Evolutionary conservation across 2,329 filamentous ascomycete species (phyloP).

Genomic region (Diplodia intermedia): DNA sequence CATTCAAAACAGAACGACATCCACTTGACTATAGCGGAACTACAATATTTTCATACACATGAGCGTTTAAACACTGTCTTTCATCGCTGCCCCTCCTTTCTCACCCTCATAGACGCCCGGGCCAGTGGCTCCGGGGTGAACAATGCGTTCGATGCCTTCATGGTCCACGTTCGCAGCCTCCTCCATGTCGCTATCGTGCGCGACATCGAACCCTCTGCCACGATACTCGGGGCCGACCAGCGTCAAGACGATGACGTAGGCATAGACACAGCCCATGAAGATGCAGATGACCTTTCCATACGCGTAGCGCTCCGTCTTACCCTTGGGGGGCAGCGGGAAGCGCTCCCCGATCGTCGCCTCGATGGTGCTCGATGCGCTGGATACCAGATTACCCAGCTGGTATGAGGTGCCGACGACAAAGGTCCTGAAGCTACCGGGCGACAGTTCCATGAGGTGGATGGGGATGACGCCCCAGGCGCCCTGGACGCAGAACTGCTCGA

Average conservation of each 20-base stretch:
- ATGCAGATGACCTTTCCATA: conserved; percentile 89
- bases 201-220: conserved; percentile 43
- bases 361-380: conserved; percentile 74
- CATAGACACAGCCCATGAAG: conserved; percentile 86
- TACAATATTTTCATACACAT: no score
- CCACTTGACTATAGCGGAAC: no score
- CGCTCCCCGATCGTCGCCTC: conserved; percentile 76
- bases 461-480: conserved; percentile 51
- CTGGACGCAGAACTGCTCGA: conserved; percentile 62
- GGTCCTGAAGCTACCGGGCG: conserved; percentile 73
- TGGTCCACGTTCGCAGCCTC: conserved; percentile 37
- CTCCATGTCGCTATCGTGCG: conserved; percentile 45
- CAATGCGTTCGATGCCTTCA: conserved; percentile 31
- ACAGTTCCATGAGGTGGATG: conserved; percentile 75
- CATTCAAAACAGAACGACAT: no score
- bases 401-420: conserved; percentile 77
- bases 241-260: conserved; percentile 67
- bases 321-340: conserved; percentile 70
- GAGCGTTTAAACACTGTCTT: not conserved
- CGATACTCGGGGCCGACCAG: conserved; percentile 65
- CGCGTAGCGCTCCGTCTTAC: conserved; percentile 46
- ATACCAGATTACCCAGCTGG: conserved; percentile 78
- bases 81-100: not conserved
- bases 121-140: not conserved
- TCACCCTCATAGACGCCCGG: not conserved